Base-by-base conservation (phyloP, 1,284 basidiomycete species). In the Stereum hirsutum region DNA sequence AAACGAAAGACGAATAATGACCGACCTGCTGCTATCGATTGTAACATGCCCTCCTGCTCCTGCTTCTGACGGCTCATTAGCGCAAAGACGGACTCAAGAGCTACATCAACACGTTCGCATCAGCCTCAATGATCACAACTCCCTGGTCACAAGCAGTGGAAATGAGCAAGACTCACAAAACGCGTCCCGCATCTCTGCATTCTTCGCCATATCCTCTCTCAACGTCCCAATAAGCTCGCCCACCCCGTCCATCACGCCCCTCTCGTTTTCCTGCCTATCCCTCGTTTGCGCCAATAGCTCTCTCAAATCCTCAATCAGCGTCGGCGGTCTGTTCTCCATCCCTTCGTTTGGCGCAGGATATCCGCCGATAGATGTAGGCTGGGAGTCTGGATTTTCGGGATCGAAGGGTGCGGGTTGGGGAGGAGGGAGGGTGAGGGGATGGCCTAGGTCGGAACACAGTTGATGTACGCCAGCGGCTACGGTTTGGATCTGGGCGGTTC, bases 31-130 rank as follows among this genome's bases (percentile, higher is more conserved):
- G 81, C 80, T 12, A 90, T 61, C 11, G 69, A 67, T 44, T 75
- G 68, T 27, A 90, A 61, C 54, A 89, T 65, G 10, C 63, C 62
- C 55, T 86, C 83, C 51, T 89, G 83, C 39, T 88, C 78, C 43
- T 73, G 68, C 39, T 78, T 68, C 51, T 89, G 86, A 24, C 69
- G 70, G 33, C 82, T 75, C 44, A 90, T 70, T 44, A 84, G 59
- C 4, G 68, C 66, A 17, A 74, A 64, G 6, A 90, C 66, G 2
- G 73, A 69, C 35, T 82, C 74, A 12, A 78, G 67, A 42, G 70
- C 75, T 78, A 49, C n/a, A n/a, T n/a, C n/a, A n/a, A n/a, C n/a
- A n/a, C n/a, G n/a, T n/a, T n/a, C n/a, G n/a, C n/a, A n/a, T n/a
- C n/a, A 54, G 23, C 26, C 12, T 24, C 26, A 26, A 34, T 58